Base-by-base conservation (phyloP, 2,329 filamentous ascomycete genomes). In the Fusarium tupiense region DNA sequence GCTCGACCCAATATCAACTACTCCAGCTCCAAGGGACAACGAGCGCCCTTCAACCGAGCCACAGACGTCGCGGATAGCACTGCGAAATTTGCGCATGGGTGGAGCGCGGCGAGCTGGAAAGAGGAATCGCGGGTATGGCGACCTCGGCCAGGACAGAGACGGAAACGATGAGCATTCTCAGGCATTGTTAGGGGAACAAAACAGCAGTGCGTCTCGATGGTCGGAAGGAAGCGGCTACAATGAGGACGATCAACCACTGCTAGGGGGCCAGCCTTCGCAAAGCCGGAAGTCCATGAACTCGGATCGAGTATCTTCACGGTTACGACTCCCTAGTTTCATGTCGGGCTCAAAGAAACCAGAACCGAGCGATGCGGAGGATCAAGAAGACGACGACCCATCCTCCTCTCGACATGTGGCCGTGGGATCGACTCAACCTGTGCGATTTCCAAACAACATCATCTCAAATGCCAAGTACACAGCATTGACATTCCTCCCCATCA, bases 381-480 rank as follows among this genome's bases (percentile, higher is more conserved):
- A 88, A 53, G 84, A 85, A 61, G 87, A 90, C 11, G 86, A 91
- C 70, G 90, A 92, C 77, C 89, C 92, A 9, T 91, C 91, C 12
- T 88, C 94, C 3, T 93, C 94, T 35, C 90, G 96, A 63, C 89
- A 90, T 58, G 89, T 98, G 37, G 86, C 91, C 6, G 93, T 98
- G 60, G 96, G 94, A 66, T 91, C 92, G 54, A 80, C 85, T 37
- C 95, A 97, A 80, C 82, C 90, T 35, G 87, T 91, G 57, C 91
- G 92, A 75, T 98, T 96, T 81, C 96, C 96, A 16, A 91, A 93
- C 14, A 99, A 99, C 82, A 89, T 94, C 64, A 90, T 99, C 56
- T 98, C 96, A 41, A 98, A 99, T 81, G 96, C 96, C 63, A 99
- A 98, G 87, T 99, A 99, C 83, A 98, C 96, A 37, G 91, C 95